phyloP scores from a whole-genome alignment of 2,329 filamentous ascomycete species.

The Stagonosporopsis chrysanthemi region DNA sequence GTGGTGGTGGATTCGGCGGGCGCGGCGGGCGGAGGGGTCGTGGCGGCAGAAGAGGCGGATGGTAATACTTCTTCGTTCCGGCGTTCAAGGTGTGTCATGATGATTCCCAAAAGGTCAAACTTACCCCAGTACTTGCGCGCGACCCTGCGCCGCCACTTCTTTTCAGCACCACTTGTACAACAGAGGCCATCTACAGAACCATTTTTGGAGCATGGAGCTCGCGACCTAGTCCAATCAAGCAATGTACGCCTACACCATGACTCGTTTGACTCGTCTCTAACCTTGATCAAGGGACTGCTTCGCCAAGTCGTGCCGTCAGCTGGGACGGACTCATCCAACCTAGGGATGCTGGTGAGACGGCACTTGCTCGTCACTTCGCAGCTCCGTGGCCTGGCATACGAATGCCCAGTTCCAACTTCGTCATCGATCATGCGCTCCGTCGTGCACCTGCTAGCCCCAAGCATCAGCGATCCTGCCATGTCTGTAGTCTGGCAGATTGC shows the following conservation, averaged over 20 bases:
- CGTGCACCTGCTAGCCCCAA: not conserved
- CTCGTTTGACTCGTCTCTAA: conserved; percentile 43
- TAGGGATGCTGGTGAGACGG: conserved; percentile 17
- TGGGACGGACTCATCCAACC: conserved; percentile 1
- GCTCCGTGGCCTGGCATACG: not conserved
- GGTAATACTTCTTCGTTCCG: conserved; percentile 37
- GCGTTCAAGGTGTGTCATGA: conserved; percentile 50
- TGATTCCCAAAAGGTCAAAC: conserved; percentile 40
- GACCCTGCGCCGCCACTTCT: conserved; percentile 27
- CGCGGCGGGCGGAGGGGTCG: conserved; percentile 41
- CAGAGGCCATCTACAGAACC: conserved; percentile 26
- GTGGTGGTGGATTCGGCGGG: conserved; percentile 30
- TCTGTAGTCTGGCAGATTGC: not conserved
- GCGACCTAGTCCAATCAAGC: conserved; percentile 41
- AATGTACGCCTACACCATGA: conserved; percentile 45
- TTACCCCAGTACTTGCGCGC: conserved; percentile 41
- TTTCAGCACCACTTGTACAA: conserved; percentile 36
- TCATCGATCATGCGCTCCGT: conserved; percentile 4
- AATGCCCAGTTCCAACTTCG: conserved; percentile 1
- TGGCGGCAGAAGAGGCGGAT: conserved; percentile 38
- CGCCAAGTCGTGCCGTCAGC: conserved; percentile 1
- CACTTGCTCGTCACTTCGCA: not conserved
- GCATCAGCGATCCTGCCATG: not conserved
- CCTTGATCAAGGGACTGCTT: conserved; percentile 38
- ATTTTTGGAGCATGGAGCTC: conserved; percentile 26